phyloP scores from a whole-genome alignment of 2,329 filamentous ascomycete species.

The Colletotrichum brevisporum region DNA sequence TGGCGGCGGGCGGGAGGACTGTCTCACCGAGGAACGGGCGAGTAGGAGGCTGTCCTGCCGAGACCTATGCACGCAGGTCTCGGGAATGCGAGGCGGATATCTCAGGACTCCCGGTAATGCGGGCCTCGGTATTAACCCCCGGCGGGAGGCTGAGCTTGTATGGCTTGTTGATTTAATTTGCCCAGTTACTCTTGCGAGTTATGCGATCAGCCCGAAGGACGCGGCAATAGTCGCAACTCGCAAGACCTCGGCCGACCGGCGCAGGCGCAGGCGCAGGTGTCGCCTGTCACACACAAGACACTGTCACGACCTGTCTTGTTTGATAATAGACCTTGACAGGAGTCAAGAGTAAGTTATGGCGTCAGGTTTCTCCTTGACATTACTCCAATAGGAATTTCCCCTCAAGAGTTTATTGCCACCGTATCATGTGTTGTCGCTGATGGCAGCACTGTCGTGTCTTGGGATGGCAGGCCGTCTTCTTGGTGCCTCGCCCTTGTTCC shows the following conservation, averaged over 20 bases:
- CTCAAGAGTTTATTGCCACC: conserved; percentile 10
- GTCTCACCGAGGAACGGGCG: conserved; percentile 25
- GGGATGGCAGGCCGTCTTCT: conserved; percentile 33
- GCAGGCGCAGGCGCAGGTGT: conserved; percentile 13
- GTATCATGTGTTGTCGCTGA: conserved; percentile 36
- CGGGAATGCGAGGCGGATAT: conserved; percentile 36
- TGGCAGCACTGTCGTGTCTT: conserved; percentile 24
- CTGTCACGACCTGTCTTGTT: conserved; percentile 34
- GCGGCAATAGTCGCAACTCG: background rate
- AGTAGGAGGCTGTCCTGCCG: conserved; percentile 28
- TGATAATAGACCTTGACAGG: conserved; percentile 24
- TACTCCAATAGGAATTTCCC: conserved; percentile 25
- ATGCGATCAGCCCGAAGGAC: conserved; percentile 1
- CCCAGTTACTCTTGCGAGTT: background rate
- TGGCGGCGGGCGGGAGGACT: conserved; percentile 1
- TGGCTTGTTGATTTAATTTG: background rate
- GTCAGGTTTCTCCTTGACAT: conserved; percentile 30
- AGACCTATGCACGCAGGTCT: conserved; percentile 33
- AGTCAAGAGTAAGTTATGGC: conserved; percentile 30
- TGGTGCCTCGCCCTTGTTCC: conserved; percentile 11
- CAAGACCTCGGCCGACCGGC: conserved; percentile 16
- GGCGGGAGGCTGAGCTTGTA: conserved; percentile 14
- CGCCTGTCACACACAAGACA: conserved; percentile 25
- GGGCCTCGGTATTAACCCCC: conserved; percentile 35
- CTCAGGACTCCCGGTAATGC: conserved; percentile 33